phyloP scores from a whole-genome alignment of 805 yeast genomes.

The Lipomyces starkeyi region DNA sequence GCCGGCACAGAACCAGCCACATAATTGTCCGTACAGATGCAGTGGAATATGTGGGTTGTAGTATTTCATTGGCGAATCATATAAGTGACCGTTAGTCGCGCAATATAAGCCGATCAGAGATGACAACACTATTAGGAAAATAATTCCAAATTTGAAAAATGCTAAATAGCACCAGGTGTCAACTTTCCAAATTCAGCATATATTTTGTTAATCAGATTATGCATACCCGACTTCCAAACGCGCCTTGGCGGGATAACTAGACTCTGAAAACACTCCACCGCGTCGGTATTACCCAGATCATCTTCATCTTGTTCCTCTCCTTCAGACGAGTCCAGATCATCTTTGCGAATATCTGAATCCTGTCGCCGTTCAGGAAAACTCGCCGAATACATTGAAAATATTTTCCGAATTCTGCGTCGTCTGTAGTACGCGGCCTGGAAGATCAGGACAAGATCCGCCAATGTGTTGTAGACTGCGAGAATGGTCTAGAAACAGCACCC shows the following conservation, averaged over 20 bases:
- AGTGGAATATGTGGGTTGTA: slow-evolving; percentile 54
- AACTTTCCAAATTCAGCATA: neutral
- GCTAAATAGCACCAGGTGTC: slow-evolving; percentile 50
- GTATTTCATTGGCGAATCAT: slow-evolving; percentile 41
- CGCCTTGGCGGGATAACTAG: slow-evolving; percentile 35
- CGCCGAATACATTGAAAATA: slow-evolving; percentile 65
- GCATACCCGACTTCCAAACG: slow-evolving; percentile 34
- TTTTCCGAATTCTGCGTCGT: slow-evolving; percentile 61
- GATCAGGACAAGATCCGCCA: slow-evolving; percentile 84
- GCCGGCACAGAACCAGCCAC: slow-evolving; percentile 69
- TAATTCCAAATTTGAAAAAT: slow-evolving; percentile 77
- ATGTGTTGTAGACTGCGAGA: slow-evolving; percentile 88
- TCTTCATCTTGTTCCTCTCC: slow-evolving; percentile 20
- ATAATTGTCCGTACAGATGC: slow-evolving; percentile 81
- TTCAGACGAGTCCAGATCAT: neutral
- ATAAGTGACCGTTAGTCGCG: slow-evolving; percentile 50
- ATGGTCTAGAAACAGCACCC: slow-evolving; percentile 52
- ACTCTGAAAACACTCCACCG: slow-evolving; percentile 30
- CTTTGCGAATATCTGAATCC: neutral
- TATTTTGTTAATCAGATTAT: neutral
- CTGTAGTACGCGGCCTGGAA: slow-evolving; percentile 86
- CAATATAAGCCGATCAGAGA: slow-evolving; percentile 48
- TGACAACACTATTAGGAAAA: slow-evolving; percentile 80
- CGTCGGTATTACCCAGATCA: neutral
- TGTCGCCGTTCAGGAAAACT: slow-evolving; percentile 60